These are phyloP conservation scores for Tagetes erecta DNA, from an alignment of 129 eudicot species.

Conservation along the genomic window DNA sequence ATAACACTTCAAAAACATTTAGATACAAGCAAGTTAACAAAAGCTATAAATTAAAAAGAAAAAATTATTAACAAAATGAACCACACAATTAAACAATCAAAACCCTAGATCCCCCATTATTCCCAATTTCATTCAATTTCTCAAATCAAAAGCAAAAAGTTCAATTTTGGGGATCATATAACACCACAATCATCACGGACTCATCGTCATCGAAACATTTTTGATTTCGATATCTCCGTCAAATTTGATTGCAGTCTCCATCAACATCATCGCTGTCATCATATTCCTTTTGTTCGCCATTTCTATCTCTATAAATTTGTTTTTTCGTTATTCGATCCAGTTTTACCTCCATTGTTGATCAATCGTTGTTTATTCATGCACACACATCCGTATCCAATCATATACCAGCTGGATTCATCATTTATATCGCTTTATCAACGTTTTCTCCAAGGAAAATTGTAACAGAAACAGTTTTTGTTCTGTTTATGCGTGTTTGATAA, in stretches of 20 bases:
- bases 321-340: background rate
- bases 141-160: slow-evolving; percentile 6
- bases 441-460: slow-evolving; percentile 7
- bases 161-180: background rate
- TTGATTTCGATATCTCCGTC: slow-evolving; percentile 50
- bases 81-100: background rate
- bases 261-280: slow-evolving; percentile 7
- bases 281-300: slow-evolving; percentile 10
- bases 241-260: slow-evolving; percentile 38
- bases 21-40: too few species aligned
- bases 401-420: background rate
- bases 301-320: background rate
- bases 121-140: background rate
- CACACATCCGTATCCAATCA: background rate
- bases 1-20: too few species aligned
- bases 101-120: slow-evolving; percentile 18
- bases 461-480: slow-evolving; percentile 7
- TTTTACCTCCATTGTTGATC: slow-evolving; percentile 10
- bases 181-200: slow-evolving; percentile 36
- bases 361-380: slow-evolving; percentile 1
- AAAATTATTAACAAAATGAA: too few species aligned
- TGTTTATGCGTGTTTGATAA: slow-evolving; percentile 15
- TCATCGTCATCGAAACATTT: slow-evolving; percentile 42
- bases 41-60: too few species aligned
- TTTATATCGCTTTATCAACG: background rate